Conservation (phyloP, 1,139 yeast species). For the Nakaseomyces delphensis region DNA sequence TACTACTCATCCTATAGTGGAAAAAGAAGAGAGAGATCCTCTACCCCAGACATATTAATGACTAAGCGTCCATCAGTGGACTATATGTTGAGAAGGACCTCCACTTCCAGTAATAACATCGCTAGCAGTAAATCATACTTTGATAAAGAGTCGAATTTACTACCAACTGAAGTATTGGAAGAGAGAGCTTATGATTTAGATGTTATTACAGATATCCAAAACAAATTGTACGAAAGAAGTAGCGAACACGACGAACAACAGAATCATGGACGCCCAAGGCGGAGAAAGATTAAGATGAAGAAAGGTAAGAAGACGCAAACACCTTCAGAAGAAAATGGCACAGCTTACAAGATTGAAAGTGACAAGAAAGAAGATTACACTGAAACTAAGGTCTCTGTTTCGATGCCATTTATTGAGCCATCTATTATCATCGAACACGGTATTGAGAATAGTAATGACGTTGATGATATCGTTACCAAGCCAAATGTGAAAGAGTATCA, state of each 20-base stretch:
- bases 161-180: slow-evolving; percentile 23
- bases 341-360: slow-evolving; percentile 4
- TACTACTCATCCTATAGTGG: slow-evolving; percentile 16
- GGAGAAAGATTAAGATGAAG: slow-evolving; percentile 24
- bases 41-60: slow-evolving; percentile 11
- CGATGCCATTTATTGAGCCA: slow-evolving; percentile 4
- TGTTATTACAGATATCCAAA: slow-evolving; percentile 26
- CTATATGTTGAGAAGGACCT: slow-evolving; percentile 1
- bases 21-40: slow-evolving; percentile 9
- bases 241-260: slow-evolving; percentile 18
- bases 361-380: slow-evolving; percentile 6
- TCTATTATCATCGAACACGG: slow-evolving; percentile 5
- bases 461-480: slow-evolving; percentile 1
- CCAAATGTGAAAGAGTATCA: background rate
- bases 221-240: slow-evolving; percentile 26
- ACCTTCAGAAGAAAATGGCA: background rate
- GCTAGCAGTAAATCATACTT: slow-evolving; percentile 3
- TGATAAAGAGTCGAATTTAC: slow-evolving; percentile 14
- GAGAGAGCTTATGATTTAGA: slow-evolving; percentile 21
- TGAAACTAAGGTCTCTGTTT: slow-evolving; percentile 1
- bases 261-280: slow-evolving; percentile 20
- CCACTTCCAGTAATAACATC: slow-evolving; percentile 8
- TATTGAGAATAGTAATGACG: slow-evolving; percentile 3
- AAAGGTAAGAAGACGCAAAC: slow-evolving; percentile 7
- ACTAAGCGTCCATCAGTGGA: slow-evolving; percentile 10